Evolutionary conservation across 2,329 filamentous ascomycete species (phyloP).

Genomic region (Fusarium globosum): DNA sequence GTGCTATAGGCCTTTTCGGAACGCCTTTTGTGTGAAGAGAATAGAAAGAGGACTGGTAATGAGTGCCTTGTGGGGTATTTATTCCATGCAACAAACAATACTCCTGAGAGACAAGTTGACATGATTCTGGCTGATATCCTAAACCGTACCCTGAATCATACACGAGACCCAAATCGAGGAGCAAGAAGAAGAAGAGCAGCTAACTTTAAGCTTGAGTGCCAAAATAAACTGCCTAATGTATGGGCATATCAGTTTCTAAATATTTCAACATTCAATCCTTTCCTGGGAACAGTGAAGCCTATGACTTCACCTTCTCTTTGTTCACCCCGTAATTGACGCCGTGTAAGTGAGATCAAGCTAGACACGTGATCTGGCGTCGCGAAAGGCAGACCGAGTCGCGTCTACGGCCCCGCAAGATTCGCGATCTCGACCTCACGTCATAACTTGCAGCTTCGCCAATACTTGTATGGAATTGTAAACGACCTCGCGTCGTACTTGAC

Average conservation of each 20-base stretch:
- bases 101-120: neutral
- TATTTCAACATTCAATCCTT: neutral
- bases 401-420: conserved; percentile 36
- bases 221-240: accelerated
- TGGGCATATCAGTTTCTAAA: accelerated
- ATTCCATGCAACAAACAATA: neutral
- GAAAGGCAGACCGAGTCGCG: conserved; percentile 27
- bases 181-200: neutral
- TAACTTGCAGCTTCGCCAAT: conserved; percentile 7
- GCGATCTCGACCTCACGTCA: conserved; percentile 44
- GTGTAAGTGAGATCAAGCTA: neutral
- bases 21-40: neutral
- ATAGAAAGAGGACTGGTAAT: neutral
- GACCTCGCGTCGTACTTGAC: conserved; percentile 31
- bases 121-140: neutral
- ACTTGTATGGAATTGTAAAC: conserved; percentile 30
- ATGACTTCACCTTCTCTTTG: neutral
- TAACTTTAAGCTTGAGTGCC: neutral
- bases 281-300: neutral
- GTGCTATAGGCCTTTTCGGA: neutral
- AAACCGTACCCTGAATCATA: neutral
- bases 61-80: neutral
- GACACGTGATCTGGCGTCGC: conserved; percentile 45
- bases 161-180: neutral
- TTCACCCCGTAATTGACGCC: neutral